Conservation (phyloP, 2,329 filamentous ascomycete species). For the Drechslerella dactyloides region DNA sequence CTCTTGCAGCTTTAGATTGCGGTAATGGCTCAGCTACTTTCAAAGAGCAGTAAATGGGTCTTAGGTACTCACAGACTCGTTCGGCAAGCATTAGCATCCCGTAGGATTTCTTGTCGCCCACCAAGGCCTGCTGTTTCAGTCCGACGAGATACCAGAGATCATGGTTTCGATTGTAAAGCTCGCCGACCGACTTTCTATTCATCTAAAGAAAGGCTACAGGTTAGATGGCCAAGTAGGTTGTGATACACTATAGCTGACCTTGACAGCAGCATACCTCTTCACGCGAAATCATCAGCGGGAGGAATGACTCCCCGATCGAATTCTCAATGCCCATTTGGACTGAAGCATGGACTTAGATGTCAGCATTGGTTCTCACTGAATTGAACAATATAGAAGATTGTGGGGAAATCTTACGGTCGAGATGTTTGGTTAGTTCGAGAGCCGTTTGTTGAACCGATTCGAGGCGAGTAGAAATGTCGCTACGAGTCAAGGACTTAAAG, state of each 20-base stretch:
- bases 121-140: constrained; percentile 26
- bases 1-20: no score
- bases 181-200: constrained; percentile 7
- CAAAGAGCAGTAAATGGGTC: neutral
- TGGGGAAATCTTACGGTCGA: constrained; percentile 14
- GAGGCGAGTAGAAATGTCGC: constrained; percentile 10
- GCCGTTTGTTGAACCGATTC: constrained; percentile 6
- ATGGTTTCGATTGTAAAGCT: constrained; percentile 25
- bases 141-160: constrained; percentile 34
- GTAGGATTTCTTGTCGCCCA: constrained; percentile 12
- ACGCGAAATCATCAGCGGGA: constrained; percentile 3
- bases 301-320: constrained; percentile 12
- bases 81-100: constrained; percentile 8
- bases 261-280: constrained; percentile 9
- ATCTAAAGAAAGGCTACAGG: constrained; percentile 7
- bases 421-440: constrained; percentile 11
- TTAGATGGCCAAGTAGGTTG: neutral
- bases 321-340: constrained; percentile 12
- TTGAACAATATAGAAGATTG: neutral
- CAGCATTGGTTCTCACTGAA: neutral
- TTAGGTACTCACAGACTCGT: constrained; percentile 14
- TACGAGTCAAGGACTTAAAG: neutral
- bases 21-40: neutral
- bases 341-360: neutral
- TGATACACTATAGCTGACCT: neutral